Base-by-base conservation (phyloP, 768 basidiomycete genomes). In the Daedaleopsis nitida region DNA sequence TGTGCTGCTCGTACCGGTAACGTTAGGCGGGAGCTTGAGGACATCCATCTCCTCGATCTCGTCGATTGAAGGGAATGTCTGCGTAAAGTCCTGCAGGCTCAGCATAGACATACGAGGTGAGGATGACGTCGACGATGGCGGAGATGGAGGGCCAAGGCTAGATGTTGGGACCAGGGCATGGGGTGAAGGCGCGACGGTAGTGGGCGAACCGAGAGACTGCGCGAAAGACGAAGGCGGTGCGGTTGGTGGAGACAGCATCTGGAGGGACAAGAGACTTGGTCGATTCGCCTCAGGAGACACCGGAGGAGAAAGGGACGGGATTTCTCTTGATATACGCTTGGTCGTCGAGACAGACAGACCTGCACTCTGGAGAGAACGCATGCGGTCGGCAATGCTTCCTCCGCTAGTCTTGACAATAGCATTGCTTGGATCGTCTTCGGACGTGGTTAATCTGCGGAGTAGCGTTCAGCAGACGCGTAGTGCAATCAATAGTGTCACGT, bases 361-460 rank as follows among this genome's bases (percentile, higher is more conserved):
- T 50, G 83, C 86, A 60, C 84, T 85, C 69, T 88, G 82, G 19
- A 96, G 75, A 16, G 89, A 85, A 65, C 82, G 85, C 75, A 94
- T 81, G 52, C 94, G 84, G 76, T 94, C 93, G 24, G 89, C 89
- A 60, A 96, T 92, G 52, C 85, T 87, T 7, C 80, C 85, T n/a
- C 86, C 87, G 2, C 82, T 58, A 1, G 66, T 67, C 61, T 80
- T 80, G 58, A 64, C 64, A 19, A 70, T 66, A 1, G 64, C 57
- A 17, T 62, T 60, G 23, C 67, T 61, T 45, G 60, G 14, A 13
- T 62, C 59, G 7, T 68, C 66, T 13, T 64, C 62, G 21, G 4
- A 23, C 10, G 16, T 37, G 2, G 58, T 8, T n/a, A 34, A 27
- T 35, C 62, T 64, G n/a, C 14, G 38, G 5, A 10, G 24, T 14